Evolutionary conservation across 495 filamentous ascomycete species (phyloP).

Genomic region (Trichocladium antarcticum): DNA sequence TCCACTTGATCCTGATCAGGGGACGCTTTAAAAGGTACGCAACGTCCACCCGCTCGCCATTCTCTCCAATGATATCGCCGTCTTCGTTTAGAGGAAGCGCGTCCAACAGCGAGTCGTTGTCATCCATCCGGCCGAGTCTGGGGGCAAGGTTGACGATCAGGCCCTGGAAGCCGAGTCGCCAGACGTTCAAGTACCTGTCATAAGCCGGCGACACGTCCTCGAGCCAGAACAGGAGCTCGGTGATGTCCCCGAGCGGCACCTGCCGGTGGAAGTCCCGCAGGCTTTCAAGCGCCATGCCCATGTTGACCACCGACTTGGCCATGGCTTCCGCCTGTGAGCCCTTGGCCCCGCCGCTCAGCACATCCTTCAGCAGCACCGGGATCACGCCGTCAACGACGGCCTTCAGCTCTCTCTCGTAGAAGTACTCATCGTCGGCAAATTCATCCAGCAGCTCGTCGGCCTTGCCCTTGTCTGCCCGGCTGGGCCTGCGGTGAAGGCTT

Average conservation of each 20-base stretch:
- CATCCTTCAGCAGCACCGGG: conserved; percentile 78
- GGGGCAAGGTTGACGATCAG: conserved; percentile 88
- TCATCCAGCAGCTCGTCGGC: conserved; percentile 68
- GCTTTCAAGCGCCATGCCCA: conserved; percentile 83
- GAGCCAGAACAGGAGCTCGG: conserved; percentile 69
- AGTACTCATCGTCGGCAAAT: conserved; percentile 69
- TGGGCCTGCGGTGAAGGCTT: conserved; percentile 61
- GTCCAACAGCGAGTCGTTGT: conserved; percentile 50
- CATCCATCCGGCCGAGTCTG: conserved; percentile 38
- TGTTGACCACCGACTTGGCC: conserved; percentile 82
- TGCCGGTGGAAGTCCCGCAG: conserved; percentile 68
- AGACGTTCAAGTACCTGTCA: conserved; percentile 75
- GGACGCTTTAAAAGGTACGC: conserved; percentile 86
- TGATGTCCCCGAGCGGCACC: conserved; percentile 58
- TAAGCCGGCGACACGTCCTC: conserved; percentile 66
- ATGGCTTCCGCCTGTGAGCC: conserved; percentile 34
- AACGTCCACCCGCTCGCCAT: conserved; percentile 89
- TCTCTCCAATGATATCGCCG: conserved; percentile 62
- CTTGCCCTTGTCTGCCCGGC: conserved; percentile 52
- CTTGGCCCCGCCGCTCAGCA: conserved; percentile 56
- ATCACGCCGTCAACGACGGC: conserved; percentile 94
- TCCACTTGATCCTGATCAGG: conserved; percentile 75
- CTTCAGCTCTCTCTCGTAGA: conserved; percentile 86
- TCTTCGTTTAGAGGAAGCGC: conserved; percentile 65
- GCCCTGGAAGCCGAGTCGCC: conserved; percentile 91